These are phyloP conservation scores for Claviceps arundinis DNA, from an alignment of 2,329 filamentous ascomycete species.

Conservation along the genomic window DNA sequence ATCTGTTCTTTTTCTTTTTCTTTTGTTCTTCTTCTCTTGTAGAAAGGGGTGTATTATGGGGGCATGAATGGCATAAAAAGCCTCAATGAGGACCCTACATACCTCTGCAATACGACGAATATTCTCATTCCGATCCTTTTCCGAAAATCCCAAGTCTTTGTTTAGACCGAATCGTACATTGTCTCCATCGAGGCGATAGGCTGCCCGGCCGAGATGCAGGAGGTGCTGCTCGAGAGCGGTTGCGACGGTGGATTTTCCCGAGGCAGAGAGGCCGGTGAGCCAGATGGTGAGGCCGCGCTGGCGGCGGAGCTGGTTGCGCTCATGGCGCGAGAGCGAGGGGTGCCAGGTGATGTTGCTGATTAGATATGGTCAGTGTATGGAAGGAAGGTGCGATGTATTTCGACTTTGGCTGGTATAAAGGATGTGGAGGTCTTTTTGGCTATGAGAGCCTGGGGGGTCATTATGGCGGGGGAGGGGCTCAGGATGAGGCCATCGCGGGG, in stretches of 20 bases:
- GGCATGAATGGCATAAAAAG: background rate
- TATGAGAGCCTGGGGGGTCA: background rate
- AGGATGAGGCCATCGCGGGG: too few species aligned
- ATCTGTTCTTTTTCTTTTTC: background rate
- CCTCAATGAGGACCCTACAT: background rate
- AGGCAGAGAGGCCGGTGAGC: slow-evolving; percentile 93
- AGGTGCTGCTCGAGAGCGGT: slow-evolving; percentile 95
- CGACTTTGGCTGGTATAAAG: too few species aligned
- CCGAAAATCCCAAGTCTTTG: slow-evolving; percentile 91
- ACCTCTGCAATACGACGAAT: slow-evolving; percentile 88
- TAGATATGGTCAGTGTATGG: background rate
- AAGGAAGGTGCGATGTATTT: too few species aligned
- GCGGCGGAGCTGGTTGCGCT: slow-evolving; percentile 62
- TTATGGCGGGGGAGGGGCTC: too few species aligned
- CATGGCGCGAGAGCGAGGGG: slow-evolving; percentile 61
- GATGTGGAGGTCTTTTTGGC: background rate
- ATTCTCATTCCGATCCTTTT: slow-evolving; percentile 91
- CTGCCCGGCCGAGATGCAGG: slow-evolving; percentile 66
- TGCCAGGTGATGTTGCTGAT: slow-evolving; percentile 84
- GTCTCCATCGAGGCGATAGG: slow-evolving; percentile 94
- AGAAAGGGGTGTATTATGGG: background rate
- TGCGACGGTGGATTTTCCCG: slow-evolving; percentile 93
- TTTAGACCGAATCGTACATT: slow-evolving; percentile 97
- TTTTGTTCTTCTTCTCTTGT: background rate
- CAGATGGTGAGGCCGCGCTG: slow-evolving; percentile 92